Evolutionary conservation across 768 basidiomycete genomes (phyloP), one percentile per base, ranked within the genome.

Genomic region (Lentinula lateritia): DNA sequence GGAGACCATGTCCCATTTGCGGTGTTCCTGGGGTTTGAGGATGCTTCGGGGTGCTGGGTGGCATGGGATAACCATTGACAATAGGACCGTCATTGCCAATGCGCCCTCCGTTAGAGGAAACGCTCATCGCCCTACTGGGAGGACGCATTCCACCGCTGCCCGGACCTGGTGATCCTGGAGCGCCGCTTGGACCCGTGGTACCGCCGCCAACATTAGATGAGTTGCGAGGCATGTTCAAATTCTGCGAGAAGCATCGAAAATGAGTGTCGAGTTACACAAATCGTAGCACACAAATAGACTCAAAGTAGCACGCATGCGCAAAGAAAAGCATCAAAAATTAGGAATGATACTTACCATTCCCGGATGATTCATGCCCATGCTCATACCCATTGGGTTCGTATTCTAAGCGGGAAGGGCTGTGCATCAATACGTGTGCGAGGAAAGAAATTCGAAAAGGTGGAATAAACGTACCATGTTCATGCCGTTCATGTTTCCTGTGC

Each of bases 361-460:
- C 18, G 39, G 16, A 43, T 34, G 48, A 34, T 42, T 52, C 38
- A 60, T 58, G 18, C 61, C 61, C 50, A 52, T 62, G 16, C 57
- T 38, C 50, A 48, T 52, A 62, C 58, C 63, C 63, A 62, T 35
- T 54, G 60, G 23, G 56, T 54, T 52, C 62, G 48, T 52, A 39
- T 42, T 52, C 59, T 50, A 35, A 50, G 16, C 15, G 7, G 1
- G 5, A 56, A 41, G 15, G 10, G n/a, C 1, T 9, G 9, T 5
- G 39, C 7, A 53, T n/a, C 2, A 12, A 15, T 8, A 34, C 15
- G 28, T 16, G 46, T 20, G 39, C 45, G 48, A 5, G 16, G 18
- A 32, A 52, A 39, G 45, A 23, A 28, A 28, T 28, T 28, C 28
- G 46, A 52, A 36, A 48, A 50, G 34, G 48, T 34, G 34, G 13